Percentiles rank a stretch among this genome's conserved stretches.
Conservation (phyloP, 495 filamentous ascomycete species). For the Xylaria grammica region DNA sequence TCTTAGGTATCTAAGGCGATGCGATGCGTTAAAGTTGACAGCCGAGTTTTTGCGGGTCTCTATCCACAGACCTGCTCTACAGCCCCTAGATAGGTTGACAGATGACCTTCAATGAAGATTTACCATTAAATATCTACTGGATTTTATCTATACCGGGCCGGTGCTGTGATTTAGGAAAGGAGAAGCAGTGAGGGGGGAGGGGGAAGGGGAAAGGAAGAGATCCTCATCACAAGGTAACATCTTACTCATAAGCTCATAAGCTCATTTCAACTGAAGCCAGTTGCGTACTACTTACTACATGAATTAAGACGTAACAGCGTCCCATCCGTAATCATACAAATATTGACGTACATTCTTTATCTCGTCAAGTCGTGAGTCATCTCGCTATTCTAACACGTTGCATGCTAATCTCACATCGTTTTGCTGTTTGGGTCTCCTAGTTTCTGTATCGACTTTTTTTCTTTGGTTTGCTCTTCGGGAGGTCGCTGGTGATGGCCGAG, state of each 20-base stretch:
- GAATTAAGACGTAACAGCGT: neutral
- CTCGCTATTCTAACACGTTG: slow-evolving; percentile 6
- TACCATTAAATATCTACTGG: no score
- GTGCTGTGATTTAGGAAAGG: no score
- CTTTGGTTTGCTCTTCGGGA: no score
- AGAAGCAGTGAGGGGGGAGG: no score
- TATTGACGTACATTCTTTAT: slow-evolving; percentile 5
- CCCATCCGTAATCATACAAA: slow-evolving; percentile 5
- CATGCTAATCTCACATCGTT: slow-evolving; percentile 9
- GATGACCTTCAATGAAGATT: no score
- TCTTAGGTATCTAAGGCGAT: neutral
- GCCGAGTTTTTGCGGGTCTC: neutral
- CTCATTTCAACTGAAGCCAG: neutral
- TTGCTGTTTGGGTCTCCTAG: neutral
- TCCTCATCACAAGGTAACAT: no score
- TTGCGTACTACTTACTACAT: neutral
- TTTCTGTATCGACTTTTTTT: neutral
- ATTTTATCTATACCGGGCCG: no score
- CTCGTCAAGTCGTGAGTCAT: slow-evolving; percentile 19
- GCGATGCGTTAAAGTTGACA: neutral
- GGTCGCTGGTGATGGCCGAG: neutral
- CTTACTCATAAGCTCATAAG: neutral
- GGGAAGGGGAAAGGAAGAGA: no score
- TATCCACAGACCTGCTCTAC: neutral
- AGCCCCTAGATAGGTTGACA: neutral